Evolutionary conservation across 2,329 filamentous ascomycete species (phyloP).

Genomic region (Xylaria sp.): DNA sequence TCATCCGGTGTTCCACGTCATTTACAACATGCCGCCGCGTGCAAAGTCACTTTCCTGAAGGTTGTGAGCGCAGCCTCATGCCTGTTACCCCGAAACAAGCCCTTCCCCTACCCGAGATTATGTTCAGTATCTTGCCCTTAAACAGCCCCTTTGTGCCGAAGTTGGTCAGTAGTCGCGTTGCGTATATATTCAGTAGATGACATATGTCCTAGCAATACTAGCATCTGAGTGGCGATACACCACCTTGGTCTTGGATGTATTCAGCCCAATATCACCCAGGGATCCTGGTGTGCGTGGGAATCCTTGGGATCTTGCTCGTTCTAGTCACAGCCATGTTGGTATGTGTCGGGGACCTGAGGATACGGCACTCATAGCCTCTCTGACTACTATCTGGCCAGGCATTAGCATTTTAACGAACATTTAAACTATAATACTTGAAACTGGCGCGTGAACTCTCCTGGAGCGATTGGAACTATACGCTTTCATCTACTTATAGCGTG

Average conservation of each 20-base stretch:
- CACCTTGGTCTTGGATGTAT: slow-evolving; percentile 85
- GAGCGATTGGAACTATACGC: not conserved
- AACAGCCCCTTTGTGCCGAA: slow-evolving; percentile 76
- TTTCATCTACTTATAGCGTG: slow-evolving; percentile 10
- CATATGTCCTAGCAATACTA: slow-evolving; percentile 76
- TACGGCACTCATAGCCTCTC: slow-evolving; percentile 72
- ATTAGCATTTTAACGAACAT: no score
- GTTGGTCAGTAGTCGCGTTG: slow-evolving; percentile 77
- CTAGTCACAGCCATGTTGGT: slow-evolving; percentile 81
- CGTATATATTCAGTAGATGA: slow-evolving; percentile 75
- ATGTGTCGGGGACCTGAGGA: slow-evolving; percentile 77
- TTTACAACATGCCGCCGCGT: slow-evolving; percentile 75
- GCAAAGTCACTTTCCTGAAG: slow-evolving; percentile 70
- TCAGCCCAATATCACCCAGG: slow-evolving; percentile 78
- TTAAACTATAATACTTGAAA: not conserved
- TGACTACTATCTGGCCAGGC: no score
- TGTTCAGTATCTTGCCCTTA: slow-evolving; percentile 70
- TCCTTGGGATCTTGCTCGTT: slow-evolving; percentile 72
- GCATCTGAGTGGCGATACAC: slow-evolving; percentile 82
- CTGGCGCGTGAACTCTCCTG: not conserved
- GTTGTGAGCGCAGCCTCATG: slow-evolving; percentile 73
- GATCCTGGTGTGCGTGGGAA: slow-evolving; percentile 67
- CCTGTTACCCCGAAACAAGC: slow-evolving; percentile 87
- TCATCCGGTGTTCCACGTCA: slow-evolving; percentile 71
- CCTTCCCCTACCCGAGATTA: slow-evolving; percentile 76